Conservation (phyloP, 192 early-diverging fungal genomes). For the Irineochytrium annulatum region DNA sequence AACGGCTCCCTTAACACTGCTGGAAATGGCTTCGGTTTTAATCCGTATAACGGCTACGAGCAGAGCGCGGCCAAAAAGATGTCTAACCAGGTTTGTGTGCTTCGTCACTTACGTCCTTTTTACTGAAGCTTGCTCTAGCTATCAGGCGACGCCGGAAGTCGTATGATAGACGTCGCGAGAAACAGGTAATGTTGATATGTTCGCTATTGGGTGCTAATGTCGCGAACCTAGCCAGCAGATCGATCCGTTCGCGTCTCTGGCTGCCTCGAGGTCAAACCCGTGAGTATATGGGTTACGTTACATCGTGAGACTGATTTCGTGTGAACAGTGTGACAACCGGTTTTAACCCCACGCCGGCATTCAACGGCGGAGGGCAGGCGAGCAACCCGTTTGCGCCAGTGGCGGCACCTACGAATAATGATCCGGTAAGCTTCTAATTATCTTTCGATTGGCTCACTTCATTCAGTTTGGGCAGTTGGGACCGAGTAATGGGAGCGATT, state of each 20-base stretch:
- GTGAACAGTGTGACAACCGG: not conserved
- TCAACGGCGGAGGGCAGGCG: not conserved
- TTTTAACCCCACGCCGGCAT: not conserved
- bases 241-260: conserved; percentile 4
- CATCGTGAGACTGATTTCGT: not conserved
- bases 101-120: no score
- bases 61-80: no score
- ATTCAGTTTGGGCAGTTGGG: not conserved
- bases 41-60: no score
- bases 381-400: not conserved
- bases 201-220: not conserved
- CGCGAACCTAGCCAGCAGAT: conserved; percentile 1
- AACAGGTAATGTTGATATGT: conserved; percentile 2
- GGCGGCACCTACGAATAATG: no score
- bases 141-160: not conserved
- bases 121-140: not conserved
- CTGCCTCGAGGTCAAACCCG: not conserved
- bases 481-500: not conserved
- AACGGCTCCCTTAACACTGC: conserved; percentile 16
- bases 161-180: not conserved
- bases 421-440: no score
- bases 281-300: not conserved
- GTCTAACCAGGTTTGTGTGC: no score
- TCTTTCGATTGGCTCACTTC: not conserved
- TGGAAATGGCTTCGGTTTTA: no score